Evolutionary conservation across 257 asterid species (phyloP), one percentile per base, ranked within the genome.

Genomic region (Anisodus acutangulus): DNA sequence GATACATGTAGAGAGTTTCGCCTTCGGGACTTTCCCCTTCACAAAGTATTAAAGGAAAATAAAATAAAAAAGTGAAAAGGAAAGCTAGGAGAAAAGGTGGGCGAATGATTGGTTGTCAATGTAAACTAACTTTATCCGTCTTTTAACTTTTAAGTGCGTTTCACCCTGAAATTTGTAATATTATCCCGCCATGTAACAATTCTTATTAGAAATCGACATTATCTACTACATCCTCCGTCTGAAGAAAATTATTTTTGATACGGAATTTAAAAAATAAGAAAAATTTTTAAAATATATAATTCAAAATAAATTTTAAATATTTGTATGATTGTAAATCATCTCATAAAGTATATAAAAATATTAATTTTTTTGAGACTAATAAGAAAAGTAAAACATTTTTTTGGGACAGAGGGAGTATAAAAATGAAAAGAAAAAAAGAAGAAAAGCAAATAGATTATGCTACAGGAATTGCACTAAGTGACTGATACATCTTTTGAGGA

Each of bases 81-180:
- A 87, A 84, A 76, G 80, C 19, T 16, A 51, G n/a, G 45, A 83
- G 72, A 26, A 51, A 26, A 84, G 63, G 85, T 47, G 47, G 51
- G 10, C 22, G 31, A 43, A 43, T 53, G 69, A 59, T 84, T 80
- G 83, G 85, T 55, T 59, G 70, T 39, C 13, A 78, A 74, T 64
- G 84, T 31, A 67, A 68, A 84, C 60, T 2, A 74, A 37, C 19
- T 85, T 82, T 84, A 87, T 82, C 88, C 85, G 80, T 41, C 35
- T 69, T 54, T 69, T 85, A 67, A 58, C 35, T 69, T 54, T 69
- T 85, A 67, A 58, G 74, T 43, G 78, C 31, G 43, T 81, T 80
- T 90, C 58, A 84, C 79, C 26, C 85, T 71, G 85, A 85, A 80
- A 66, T 85, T 83, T 86, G 89, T 85, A 57, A 83, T 43, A 53